Base-by-base conservation (phyloP, 306 rosid species). In the Rubus idaeus region DNA sequence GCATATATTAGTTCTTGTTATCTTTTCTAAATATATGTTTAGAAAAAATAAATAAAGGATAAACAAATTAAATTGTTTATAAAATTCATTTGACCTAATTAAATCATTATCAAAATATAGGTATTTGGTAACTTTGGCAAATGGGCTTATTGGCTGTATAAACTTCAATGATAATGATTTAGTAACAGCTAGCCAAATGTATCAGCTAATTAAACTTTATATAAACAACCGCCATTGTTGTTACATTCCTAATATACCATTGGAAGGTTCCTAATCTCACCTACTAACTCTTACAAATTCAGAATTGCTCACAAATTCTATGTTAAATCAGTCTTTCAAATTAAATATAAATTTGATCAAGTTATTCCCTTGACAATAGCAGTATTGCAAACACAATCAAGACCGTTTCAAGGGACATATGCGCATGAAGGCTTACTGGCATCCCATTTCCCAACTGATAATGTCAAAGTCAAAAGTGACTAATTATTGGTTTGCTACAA, bases 251-350 rank as follows among this genome's bases (percentile, higher is more conserved):
- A 23, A 23, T 45, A 13, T 70, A 10, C 65, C 9, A 46, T 14
- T 42, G 35, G 80, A 26, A 67, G 3, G 21, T 55, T 41, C 46
- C 37, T 17, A 69, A 18, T 18, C 56, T 46, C 56, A 77, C 56
- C 81, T 58, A 46, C 75, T 58, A 11, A 62, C 51, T 69, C 81
- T 12, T 11, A 46, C 42, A 69, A 57, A 26, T 68, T 68, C 75
- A 68, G 70, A 70, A 40, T 3, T 58, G 8, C 5, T 9, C 10
- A 37, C 30, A 16, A 50, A 8, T 50, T 50, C 16, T 13, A 35
- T 53, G 49, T 52, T 11, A 39, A 51, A 39, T 10, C 13, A 11
- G 47, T 2, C 6, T 10, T 52, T 37, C 61, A 10, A 55, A 1
- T 0, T 13, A 26, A 44, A 30, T 44, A 73, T 21, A 4, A 2